Evolutionary conservation across 2,329 filamentous ascomycete species (phyloP).

Genomic region (Fusarium sp.): DNA sequence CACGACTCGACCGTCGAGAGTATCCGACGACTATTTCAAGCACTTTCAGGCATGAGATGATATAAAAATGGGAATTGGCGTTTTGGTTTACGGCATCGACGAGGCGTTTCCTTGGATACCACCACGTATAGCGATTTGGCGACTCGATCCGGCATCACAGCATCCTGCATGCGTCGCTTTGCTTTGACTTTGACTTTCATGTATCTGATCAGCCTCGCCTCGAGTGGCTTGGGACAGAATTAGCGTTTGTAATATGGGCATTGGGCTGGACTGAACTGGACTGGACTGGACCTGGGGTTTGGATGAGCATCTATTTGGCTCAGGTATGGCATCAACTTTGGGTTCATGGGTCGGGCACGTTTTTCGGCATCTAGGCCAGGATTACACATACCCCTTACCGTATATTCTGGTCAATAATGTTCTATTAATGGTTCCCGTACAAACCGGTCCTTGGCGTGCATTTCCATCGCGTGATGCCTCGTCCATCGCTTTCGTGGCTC

Average conservation of each 20-base stretch:
- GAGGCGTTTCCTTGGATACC: conserved; percentile 39
- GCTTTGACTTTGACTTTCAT: conserved; percentile 24
- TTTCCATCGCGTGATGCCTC: conserved; percentile 1
- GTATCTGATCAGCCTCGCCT: conserved; percentile 8
- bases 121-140: conserved; percentile 38
- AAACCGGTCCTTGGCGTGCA: neutral
- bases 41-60: conserved; percentile 36
- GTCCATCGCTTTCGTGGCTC: neutral
- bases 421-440: conserved; percentile 26
- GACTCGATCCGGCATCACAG: conserved; percentile 36
- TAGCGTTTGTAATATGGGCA: conserved; percentile 29
- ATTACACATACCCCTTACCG: conserved; percentile 46
- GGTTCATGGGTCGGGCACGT: conserved; percentile 18
- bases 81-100: conserved; percentile 34
- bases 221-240: conserved; percentile 2
- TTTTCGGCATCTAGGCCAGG: conserved; percentile 36
- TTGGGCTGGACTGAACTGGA: neutral
- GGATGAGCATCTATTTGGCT: conserved; percentile 1
- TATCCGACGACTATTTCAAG: conserved; percentile 41
- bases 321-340: neutral
- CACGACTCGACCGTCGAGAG: conserved; percentile 33
- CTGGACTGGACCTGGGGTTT: neutral
- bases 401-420: conserved; percentile 42
- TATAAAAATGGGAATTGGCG: conserved; percentile 32
- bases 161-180: conserved; percentile 25